Base-by-base conservation (phyloP, 2,329 filamentous ascomycete genomes). In the Cordyceps cicadae region DNA sequence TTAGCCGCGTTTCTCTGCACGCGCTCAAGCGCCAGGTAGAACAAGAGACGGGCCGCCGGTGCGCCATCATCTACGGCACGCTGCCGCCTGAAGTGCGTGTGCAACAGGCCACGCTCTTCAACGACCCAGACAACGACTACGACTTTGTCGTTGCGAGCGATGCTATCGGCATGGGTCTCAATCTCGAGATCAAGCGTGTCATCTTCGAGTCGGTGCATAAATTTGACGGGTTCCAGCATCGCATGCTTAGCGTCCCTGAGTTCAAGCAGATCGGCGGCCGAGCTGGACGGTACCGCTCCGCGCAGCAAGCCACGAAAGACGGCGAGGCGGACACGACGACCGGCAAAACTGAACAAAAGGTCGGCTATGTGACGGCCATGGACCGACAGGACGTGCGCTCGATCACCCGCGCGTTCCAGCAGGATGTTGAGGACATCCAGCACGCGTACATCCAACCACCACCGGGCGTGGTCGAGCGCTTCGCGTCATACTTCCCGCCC, bases 151-250 rank as follows among this genome's bases (percentile, higher is more conserved):
- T 94, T 29, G 94, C 95, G 9, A 97, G 91, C 67, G 92, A 97
- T 74, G 94, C 94, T 52, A 93, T 99, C 64, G 94, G 94, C 43
- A 97, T 99, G 93, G 94, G 95, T 1, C 77, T 99, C 24, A 99
- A 99, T 69, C 75, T 99, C 71, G 92, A 86, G 74, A 91, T 97
- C 71, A 94, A 92, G 70, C 88, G 95, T 29, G 83, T 99, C 63
- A 84, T 99, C 59, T 94, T 99, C 65, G 90, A 96, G 68, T 81
- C 87, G 0, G 81, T 87, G 2, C 76, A 79, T 62, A 99, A 97
- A 71, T 87, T 81, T 65, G 82, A 92, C 63, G 88, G 88, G 1
- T 69, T 66, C 1, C 74, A 77, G 5, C 79, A 81, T 34, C 77
- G 84, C 17, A 74, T 79, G 4, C 78, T 99, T 26, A 77, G 81